Conservation (phyloP, 2,329 filamentous ascomycete species). For the Ophidiomyces ophidiicola region DNA sequence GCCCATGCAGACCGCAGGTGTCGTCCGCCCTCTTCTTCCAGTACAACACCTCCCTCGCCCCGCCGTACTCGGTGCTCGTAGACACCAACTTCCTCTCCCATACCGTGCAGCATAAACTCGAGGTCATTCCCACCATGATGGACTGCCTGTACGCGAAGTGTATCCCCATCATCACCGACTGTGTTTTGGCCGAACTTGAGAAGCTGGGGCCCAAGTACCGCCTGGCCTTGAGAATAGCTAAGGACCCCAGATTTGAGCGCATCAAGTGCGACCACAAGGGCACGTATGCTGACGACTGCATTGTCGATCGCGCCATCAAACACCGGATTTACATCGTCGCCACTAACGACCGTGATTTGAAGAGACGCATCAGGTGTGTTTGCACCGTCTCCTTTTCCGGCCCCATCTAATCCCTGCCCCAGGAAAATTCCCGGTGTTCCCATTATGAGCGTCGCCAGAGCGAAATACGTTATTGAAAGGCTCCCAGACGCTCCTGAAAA, state of each 20-base stretch:
- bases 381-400: not conserved
- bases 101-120: conserved; percentile 81
- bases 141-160: conserved; percentile 87
- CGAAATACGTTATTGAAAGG: conserved; percentile 90
- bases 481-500: conserved; percentile 70
- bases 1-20: conserved; percentile 51
- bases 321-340: conserved; percentile 67
- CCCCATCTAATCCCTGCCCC: not conserved
- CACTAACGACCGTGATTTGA: conserved; percentile 59
- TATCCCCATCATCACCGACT: conserved; percentile 73
- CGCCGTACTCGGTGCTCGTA: conserved; percentile 68
- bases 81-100: conserved; percentile 88
- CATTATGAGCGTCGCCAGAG: conserved; percentile 65
- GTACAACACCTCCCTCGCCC: conserved; percentile 73
- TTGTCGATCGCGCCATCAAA: conserved; percentile 60
- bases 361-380: conserved; percentile 55
- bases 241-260: conserved; percentile 79
- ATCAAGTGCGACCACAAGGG: conserved; percentile 85
- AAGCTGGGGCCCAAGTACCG: conserved; percentile 83
- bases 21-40: conserved; percentile 78
- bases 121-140: conserved; percentile 80
- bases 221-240: conserved; percentile 70
- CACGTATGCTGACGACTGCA: conserved; percentile 75
- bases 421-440: conserved; percentile 59
- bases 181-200: conserved; percentile 73